These are phyloP conservation scores for Serendipita sp. DNA, from an alignment of 768 basidiomycete genomes.

Conservation along the genomic window DNA sequence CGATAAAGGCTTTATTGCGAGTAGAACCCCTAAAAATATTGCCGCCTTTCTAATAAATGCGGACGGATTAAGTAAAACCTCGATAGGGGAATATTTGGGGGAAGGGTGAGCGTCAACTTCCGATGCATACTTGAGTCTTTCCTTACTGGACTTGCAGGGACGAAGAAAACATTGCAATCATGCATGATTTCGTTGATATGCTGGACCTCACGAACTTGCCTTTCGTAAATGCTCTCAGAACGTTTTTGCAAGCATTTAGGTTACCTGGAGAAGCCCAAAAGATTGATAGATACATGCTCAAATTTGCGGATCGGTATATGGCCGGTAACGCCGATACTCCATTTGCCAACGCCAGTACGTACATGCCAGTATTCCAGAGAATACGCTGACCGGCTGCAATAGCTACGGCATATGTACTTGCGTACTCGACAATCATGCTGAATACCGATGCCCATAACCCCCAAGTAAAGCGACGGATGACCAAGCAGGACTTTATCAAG, in stretches of 20 bases:
- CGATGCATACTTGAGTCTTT: neutral
- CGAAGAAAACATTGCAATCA: conserved; percentile 73
- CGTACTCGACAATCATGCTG: conserved; percentile 88
- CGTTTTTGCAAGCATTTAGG: conserved; percentile 89
- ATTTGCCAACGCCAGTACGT: conserved; percentile 86
- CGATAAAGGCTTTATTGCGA: conserved; percentile 73
- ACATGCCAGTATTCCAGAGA: neutral
- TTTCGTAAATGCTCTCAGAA: conserved; percentile 80
- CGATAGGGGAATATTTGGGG: conserved; percentile 96
- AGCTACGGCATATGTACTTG: conserved; percentile 90
- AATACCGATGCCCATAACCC: conserved; percentile 97
- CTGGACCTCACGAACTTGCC: conserved; percentile 67
- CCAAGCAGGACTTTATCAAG: conserved; percentile 74
- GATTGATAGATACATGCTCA: conserved; percentile 97
- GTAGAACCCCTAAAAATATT: conserved; percentile 53
- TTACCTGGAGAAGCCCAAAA: conserved; percentile 96
- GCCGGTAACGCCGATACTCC: conserved; percentile 67
- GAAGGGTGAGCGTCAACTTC: conserved; percentile 56
- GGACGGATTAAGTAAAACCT: conserved; percentile 84
- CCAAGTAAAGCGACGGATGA: conserved; percentile 88
- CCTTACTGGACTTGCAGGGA: conserved; percentile 36
- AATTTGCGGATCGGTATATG: conserved; percentile 94
- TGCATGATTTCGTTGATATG: conserved; percentile 94
- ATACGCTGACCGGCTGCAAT: neutral
- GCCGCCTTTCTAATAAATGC: conserved; percentile 73